Percentiles rank a stretch among this genome's conserved stretches.
phyloP scores from a whole-genome alignment of 306 rosid genomes.

The Biancaea sappan region DNA sequence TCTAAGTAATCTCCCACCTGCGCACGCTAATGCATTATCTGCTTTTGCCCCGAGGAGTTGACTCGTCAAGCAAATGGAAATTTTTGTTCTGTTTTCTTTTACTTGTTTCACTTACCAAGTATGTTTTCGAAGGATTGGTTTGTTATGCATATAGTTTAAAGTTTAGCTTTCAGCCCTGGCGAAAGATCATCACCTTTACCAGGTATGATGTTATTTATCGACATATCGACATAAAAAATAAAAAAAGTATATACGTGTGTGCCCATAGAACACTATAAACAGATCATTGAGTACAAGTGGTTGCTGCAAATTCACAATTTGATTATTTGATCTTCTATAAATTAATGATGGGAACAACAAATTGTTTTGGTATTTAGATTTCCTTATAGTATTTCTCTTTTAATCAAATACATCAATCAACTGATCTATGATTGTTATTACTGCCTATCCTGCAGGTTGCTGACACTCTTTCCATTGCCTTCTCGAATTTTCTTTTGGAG shows the following conservation, averaged over 20 bases:
- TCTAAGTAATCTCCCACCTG: conserved; percentile 78
- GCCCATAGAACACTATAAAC: conserved; percentile 18
- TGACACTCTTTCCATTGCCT: conserved; percentile 33
- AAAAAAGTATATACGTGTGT: neutral
- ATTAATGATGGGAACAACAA: conserved; percentile 3
- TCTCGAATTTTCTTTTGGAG: conserved; percentile 57
- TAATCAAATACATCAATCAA: conserved; percentile 6
- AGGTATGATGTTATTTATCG: conserved; percentile 41
- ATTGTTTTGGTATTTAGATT: neutral
- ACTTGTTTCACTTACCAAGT: conserved; percentile 16
- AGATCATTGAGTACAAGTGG: neutral
- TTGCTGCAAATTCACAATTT: neutral
- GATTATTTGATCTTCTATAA: neutral
- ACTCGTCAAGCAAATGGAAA: conserved; percentile 28
- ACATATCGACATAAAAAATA: too few relatives aligned
- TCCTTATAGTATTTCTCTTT: neutral
- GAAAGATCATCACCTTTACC: conserved; percentile 32
- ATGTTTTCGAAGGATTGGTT: conserved; percentile 38
- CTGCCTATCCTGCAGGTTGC: conserved; percentile 50
- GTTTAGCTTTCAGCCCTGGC: conserved; percentile 33
- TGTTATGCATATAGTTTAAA: conserved; percentile 22
- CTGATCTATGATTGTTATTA: neutral
- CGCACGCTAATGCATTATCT: conserved; percentile 87
- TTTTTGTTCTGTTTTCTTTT: conserved; percentile 10
- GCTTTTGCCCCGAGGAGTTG: conserved; percentile 76